Base-by-base conservation (phyloP, 768 basidiomycete genomes). In the Kwoniella newhampshirensis region DNA sequence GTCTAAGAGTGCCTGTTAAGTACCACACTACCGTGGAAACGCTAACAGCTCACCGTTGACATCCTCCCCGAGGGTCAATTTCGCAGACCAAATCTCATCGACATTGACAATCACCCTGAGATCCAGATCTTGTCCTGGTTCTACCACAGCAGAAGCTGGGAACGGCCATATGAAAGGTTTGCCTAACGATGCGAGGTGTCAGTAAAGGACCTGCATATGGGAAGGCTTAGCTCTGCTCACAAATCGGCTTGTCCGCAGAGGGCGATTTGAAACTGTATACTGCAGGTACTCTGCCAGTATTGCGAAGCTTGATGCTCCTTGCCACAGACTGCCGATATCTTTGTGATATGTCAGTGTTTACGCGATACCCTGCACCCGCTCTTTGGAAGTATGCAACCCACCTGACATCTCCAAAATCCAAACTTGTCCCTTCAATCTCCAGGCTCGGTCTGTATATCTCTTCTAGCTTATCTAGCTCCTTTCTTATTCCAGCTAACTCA, bases 351-450 rank as follows among this genome's bases (percentile, higher is more conserved):
- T 43, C 41, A 36, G 20, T 23, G 7, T 54, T 13, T 7, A n/a
- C 51, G n/a, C n/a, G n/a, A n/a, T n/a, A n/a, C n/a, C n/a, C 25
- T 42, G 20, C 4, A 7, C 9, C 11, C 1, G 5, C 27, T 21
- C 40, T n/a, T 9, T 30, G 23, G n/a, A n/a, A 20, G n/a, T n/a
- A n/a, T n/a, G n/a, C 4, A 3, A 56, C 63, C 51, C 44, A 70
- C 68, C 44, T 59, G 42, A 68, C 48, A 7, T 56, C 57, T 4
- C 66, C 68, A 51, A 73, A 68, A 25, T 70, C 66, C 23, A 73
- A 15, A 39, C 50, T 61, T 8, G 60, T 63, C 18, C 41, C 26
- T 13, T 57, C 51, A n/a, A 68, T 45, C 28, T 63, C 55, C 49
- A 73, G 35, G 30, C 51, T 51, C 8, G 71, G 71, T 32, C 58